Conservation (phyloP, 495 filamentous ascomycete genomes). For the Venustampulla echinocandica region DNA sequence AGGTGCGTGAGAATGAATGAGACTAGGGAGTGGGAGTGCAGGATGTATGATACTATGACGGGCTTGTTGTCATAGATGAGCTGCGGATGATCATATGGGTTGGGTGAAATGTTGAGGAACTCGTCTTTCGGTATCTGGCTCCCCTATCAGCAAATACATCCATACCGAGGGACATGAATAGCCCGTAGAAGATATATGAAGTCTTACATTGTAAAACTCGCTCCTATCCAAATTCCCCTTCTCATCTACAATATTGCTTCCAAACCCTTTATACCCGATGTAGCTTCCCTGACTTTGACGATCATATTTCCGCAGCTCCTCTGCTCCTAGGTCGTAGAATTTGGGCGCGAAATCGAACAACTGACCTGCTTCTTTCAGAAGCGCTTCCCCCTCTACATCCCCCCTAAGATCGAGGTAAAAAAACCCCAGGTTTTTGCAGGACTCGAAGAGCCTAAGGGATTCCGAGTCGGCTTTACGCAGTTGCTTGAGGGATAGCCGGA, state of each 20-base stretch:
- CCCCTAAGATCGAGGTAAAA: constrained; percentile 51
- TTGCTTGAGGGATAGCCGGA: constrained; percentile 44
- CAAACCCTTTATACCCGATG: constrained; percentile 50
- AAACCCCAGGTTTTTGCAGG: constrained; percentile 49
- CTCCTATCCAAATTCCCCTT: constrained; percentile 46
- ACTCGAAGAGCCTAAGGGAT: constrained; percentile 34
- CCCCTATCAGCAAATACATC: neutral
- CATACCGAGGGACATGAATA: neutral
- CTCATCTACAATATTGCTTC: constrained; percentile 40
- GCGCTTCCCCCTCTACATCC: constrained; percentile 27
- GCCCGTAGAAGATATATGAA: constrained; percentile 2
- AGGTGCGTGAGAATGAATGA: constrained; percentile 41
- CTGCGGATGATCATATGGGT: constrained; percentile 37
- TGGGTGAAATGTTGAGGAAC: constrained; percentile 35
- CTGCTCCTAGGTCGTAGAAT: constrained; percentile 40
- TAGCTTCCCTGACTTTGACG: constrained; percentile 31
- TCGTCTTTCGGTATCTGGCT: constrained; percentile 41
- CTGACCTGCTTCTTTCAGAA: constrained; percentile 36
- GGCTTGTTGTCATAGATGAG: constrained; percentile 32
- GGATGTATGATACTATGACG: constrained; percentile 39
- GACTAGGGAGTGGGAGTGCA: constrained; percentile 39
- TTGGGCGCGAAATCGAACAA: constrained; percentile 38
- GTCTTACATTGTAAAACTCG: constrained; percentile 54
- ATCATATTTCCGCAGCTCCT: constrained; percentile 47
- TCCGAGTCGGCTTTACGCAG: constrained; percentile 36